Conservation (phyloP, 108 stramenopile genomes). For the Discostella stelligeroides region DNA sequence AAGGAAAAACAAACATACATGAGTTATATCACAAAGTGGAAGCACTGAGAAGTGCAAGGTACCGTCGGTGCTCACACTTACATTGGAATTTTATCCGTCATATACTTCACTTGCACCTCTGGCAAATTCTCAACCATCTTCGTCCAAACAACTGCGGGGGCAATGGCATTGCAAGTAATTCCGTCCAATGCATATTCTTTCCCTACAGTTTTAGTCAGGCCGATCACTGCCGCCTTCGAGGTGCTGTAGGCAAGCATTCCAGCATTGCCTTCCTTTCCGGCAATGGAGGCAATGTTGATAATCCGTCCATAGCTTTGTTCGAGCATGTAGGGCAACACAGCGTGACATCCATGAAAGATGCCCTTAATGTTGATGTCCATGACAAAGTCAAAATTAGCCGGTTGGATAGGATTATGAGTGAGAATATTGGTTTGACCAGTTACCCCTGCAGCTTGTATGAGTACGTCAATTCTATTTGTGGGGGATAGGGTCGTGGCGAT, state of each 20-base stretch:
- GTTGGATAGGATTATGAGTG: slow-evolving; percentile 51
- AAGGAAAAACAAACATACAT: neutral
- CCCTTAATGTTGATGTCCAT: slow-evolving; percentile 61
- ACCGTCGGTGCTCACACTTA: neutral
- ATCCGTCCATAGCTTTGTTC: slow-evolving; percentile 66
- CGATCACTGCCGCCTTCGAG: slow-evolving; percentile 77
- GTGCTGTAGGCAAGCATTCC: slow-evolving; percentile 71
- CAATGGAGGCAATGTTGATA: slow-evolving; percentile 72
- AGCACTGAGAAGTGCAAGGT: neutral
- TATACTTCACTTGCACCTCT: slow-evolving; percentile 64
- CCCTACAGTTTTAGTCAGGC: slow-evolving; percentile 72
- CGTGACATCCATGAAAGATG: slow-evolving; percentile 62
- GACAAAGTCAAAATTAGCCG: slow-evolving; percentile 61
- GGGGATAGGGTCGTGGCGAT: slow-evolving; percentile 43
- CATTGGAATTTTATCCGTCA: slow-evolving; percentile 79
- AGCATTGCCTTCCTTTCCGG: slow-evolving; percentile 72
- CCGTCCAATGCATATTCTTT: slow-evolving; percentile 77
- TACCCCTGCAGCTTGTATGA: slow-evolving; percentile 64
- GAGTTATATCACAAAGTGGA: neutral
- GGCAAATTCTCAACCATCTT: slow-evolving; percentile 75
- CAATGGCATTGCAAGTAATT: slow-evolving; percentile 73
- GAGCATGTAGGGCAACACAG: slow-evolving; percentile 63
- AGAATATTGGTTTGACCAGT: slow-evolving; percentile 54
- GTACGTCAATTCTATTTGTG: slow-evolving; percentile 42
- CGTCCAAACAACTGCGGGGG: slow-evolving; percentile 73